Conservation (phyloP, 1,139 yeast species). For the Sugiyamaella paludigena region DNA sequence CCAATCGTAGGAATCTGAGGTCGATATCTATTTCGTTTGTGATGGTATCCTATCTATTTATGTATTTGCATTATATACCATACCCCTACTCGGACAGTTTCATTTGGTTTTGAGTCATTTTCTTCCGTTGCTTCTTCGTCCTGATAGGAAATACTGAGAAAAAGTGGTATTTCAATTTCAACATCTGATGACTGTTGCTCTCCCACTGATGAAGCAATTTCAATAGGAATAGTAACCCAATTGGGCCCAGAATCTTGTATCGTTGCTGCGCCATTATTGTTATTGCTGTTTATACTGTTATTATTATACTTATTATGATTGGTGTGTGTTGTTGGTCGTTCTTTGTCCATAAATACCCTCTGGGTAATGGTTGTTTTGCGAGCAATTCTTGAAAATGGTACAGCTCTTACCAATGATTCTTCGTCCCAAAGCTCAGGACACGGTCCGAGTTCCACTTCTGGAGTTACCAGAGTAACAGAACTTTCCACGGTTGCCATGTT, state of each 20-base stretch:
- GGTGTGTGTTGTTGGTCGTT: slow-evolving; percentile 16
- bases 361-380: slow-evolving; percentile 32
- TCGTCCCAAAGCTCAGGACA: slow-evolving; percentile 32
- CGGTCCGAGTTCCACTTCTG: slow-evolving; percentile 31
- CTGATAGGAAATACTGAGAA: slow-evolving; percentile 22
- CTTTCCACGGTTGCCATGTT: slow-evolving; percentile 26
- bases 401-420: slow-evolving; percentile 28
- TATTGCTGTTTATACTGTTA: not conserved
- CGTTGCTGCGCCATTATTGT: slow-evolving; percentile 13
- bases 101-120: not conserved
- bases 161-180: slow-evolving; percentile 25
- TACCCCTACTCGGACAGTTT: slow-evolving; percentile 2
- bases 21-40: too few species aligned
- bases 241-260: slow-evolving; percentile 29
- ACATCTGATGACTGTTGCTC: not conserved
- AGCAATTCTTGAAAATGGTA: slow-evolving; percentile 29
- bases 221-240: slow-evolving; percentile 30
- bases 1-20: too few species aligned
- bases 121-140: not conserved
- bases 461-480: slow-evolving; percentile 26
- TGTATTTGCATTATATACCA: slow-evolving; percentile 5
- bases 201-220: slow-evolving; percentile 16
- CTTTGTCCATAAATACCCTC: slow-evolving; percentile 32
- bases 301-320: too few species aligned
- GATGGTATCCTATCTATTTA: too few species aligned